Evolutionary conservation across 2,329 filamentous ascomycete species (phyloP), one percentile per base, ranked within the genome.

Genomic region (Fusarium pininemorale): DNA sequence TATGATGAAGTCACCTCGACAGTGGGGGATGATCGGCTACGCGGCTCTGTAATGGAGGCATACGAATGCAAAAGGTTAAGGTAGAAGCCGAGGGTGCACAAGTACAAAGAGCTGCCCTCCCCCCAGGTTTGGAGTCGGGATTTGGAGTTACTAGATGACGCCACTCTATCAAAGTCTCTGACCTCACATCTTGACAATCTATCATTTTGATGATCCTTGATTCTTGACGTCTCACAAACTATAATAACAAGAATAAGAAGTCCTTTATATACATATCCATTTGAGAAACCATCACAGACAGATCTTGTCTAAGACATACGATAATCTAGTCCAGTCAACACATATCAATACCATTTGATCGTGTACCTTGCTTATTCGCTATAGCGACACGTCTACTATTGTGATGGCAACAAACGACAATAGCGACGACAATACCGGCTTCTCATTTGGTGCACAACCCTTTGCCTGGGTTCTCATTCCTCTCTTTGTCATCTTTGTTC

Each of bases 381-480:
- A 28, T 32, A 15, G 28, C 18, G 28, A 41, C 22, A n/a, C 12
- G 39, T 59, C 24, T 30, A 45, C 22, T 37, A 57, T 30, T 30
- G 38, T 42, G 35, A 75, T 75, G 69, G 64, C 68, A 47, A 57
- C 63, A 45, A 56, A 42, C 42, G 53, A 71, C 57, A 47, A 45
- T 12, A 63, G 55, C 58, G 64, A 70, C 32, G 64, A 75, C 22
- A 45, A 77, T 48, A 51, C 24, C 22, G 51, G 61, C n/a, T 75
- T 70, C 60, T 48, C 24, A 13, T 72, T 86, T 8, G 82, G 84
- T 60, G 82, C 84, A 68, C 85, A 87, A 74, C 88, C 88, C 72
- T 88, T 90, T 80, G 84, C 88, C 74, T 90, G 89, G 82, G 84
- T 91, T 54, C 84, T 88, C 32, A 82, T 90, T 30, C 82, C 86